Evolutionary conservation across 1,284 basidiomycete genomes (phyloP), one percentile per base, ranked within the genome.

Genomic region (Agaricales sp.): DNA sequence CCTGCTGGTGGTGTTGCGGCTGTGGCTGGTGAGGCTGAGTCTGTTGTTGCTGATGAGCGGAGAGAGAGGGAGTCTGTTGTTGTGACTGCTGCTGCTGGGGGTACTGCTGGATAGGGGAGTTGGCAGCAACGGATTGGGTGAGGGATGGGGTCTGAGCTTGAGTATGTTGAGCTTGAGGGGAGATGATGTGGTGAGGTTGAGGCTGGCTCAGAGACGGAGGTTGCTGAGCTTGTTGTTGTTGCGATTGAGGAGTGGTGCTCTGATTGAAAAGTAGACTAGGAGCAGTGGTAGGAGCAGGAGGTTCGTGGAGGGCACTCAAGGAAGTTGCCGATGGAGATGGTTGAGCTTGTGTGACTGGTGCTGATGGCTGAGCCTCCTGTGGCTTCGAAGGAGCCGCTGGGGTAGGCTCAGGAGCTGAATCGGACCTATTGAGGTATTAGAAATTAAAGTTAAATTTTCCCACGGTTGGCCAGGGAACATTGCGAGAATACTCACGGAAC

Each of bases 81-180:
- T 62, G 58, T 50, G 65, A 69, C 41, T 67, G 58, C n/a, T n/a
- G n/a, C 43, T 66, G 65, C 50, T 73, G 73, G 13, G 66, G 56
- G 16, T 74, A 75, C 53, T 65, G 68, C 48, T n/a, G n/a, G n/a
- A n/a, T n/a, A n/a, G n/a, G n/a, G n/a, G n/a, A n/a, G n/a, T n/a
- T n/a, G n/a, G n/a, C n/a, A n/a, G n/a, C n/a, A n/a, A n/a, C n/a
- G n/a, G n/a, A n/a, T n/a, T n/a, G n/a, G n/a, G n/a, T n/a, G n/a
- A n/a, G n/a, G n/a, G n/a, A n/a, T n/a, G n/a, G n/a, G n/a, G n/a
- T n/a, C n/a, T n/a, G n/a, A n/a, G n/a, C n/a, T n/a, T n/a, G n/a
- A n/a, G n/a, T n/a, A n/a, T n/a, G n/a, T n/a, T n/a, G n/a, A n/a
- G n/a, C n/a, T n/a, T n/a, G n/a, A n/a, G n/a, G n/a, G n/a, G n/a